Evolutionary conservation across 116 monocot genomes (phyloP).

Genomic region (Cymodocea nodosa): DNA sequence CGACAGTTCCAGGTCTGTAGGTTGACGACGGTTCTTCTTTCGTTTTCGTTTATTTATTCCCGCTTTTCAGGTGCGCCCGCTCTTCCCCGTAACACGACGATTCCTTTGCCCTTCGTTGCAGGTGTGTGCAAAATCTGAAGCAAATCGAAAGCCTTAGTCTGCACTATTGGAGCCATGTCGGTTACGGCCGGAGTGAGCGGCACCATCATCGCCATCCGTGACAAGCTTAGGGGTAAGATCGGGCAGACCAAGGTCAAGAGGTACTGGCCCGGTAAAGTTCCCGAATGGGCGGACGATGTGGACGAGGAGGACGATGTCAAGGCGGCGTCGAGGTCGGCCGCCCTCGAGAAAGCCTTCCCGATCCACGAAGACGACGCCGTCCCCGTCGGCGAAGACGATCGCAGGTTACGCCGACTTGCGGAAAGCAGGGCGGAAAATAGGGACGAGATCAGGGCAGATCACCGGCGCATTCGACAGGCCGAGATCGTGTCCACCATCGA

Average conservation of each 20-base stretch:
- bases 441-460: conserved; percentile 67
- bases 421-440: conserved; percentile 52
- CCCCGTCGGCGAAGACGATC: conserved; percentile 35
- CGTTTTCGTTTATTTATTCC: too few species aligned
- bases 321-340: conserved; percentile 10
- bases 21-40: too few species aligned
- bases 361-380: conserved; percentile 16
- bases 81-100: too few species aligned
- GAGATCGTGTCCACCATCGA: conserved; percentile 71
- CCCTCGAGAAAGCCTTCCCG: conserved; percentile 70
- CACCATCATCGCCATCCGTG: conserved; percentile 73
- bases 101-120: too few species aligned
- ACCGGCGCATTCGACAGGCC: conserved; percentile 72
- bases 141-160: not conserved
- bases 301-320: conserved; percentile 51
- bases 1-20: too few species aligned
- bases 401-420: conserved; percentile 54
- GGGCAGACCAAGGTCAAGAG: conserved; percentile 97
- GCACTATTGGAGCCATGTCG: conserved; percentile 33
- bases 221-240: conserved; percentile 92
- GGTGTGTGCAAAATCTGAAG: too few species aligned
- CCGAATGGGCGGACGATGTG: conserved; percentile 78
- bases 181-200: conserved; percentile 97
- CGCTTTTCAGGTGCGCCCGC: too few species aligned
- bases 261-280: conserved; percentile 96